Percentiles rank a stretch among this genome's conserved stretches.
phyloP scores from a whole-genome alignment of 1,139 yeast species.

The Lodderomyces jiufengensis region DNA sequence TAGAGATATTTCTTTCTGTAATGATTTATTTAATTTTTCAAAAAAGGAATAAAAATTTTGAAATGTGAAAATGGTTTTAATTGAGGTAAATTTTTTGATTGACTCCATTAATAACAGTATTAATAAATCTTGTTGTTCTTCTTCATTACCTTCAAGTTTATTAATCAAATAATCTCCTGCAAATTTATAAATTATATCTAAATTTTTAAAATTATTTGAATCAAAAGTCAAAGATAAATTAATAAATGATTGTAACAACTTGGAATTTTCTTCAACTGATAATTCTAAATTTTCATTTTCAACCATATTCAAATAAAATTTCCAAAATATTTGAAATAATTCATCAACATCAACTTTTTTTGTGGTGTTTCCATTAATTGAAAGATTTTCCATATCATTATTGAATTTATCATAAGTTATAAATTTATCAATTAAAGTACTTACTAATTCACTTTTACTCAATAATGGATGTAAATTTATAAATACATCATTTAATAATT shows the following conservation, averaged over 20 bases:
- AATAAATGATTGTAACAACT: conserved; percentile 61
- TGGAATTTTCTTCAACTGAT: conserved; percentile 60
- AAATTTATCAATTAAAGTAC: conserved; percentile 70
- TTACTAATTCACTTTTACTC: conserved; percentile 61
- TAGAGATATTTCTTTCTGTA: conserved; percentile 39
- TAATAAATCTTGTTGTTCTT: conserved; percentile 39
- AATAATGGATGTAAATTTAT: conserved; percentile 65
- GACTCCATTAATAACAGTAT: conserved; percentile 57
- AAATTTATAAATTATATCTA: conserved; percentile 59
- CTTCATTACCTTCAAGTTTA: conserved; percentile 11
- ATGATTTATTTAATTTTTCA: conserved; percentile 25
- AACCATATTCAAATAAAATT: conserved; percentile 53
- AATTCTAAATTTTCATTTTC: conserved; percentile 56
- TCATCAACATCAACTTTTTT: conserved; percentile 12
- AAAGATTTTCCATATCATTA: conserved; percentile 18
- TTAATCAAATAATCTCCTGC: conserved; percentile 45
- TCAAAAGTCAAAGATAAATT: conserved; percentile 66
- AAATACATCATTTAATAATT: conserved; percentile 62
- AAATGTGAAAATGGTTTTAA: conserved; percentile 28
- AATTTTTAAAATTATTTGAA: conserved; percentile 55
- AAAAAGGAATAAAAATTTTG: conserved; percentile 43
- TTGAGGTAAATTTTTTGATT: conserved; percentile 38
- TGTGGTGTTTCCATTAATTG: conserved; percentile 3
- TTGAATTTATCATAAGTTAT: conserved; percentile 48
- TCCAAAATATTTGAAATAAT: conserved; percentile 63